phyloP scores from a whole-genome alignment of 2,329 filamentous ascomycete genomes.

The Neofusicoccum sp. region DNA sequence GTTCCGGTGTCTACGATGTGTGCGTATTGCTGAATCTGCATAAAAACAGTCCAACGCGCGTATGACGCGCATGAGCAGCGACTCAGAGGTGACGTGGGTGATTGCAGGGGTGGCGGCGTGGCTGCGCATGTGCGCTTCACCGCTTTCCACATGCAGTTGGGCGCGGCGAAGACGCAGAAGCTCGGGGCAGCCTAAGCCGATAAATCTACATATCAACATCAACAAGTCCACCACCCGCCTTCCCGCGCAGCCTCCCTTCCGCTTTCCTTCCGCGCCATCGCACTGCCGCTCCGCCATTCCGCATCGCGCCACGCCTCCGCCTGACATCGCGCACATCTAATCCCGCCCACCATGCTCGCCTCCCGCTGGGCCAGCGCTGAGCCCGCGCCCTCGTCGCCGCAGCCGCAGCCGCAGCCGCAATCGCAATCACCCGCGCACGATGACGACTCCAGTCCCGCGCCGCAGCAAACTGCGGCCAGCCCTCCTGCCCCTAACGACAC shows the following conservation, averaged over 20 bases:
- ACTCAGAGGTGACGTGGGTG: too few relatives aligned
- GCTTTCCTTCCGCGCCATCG: background rate
- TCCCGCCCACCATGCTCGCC: constrained; percentile 7
- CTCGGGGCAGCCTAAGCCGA: background rate
- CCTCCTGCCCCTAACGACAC: background rate
- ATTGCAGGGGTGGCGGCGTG: background rate
- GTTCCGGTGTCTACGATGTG: too few relatives aligned
- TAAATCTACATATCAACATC: constrained; percentile 10
- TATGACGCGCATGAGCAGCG: too few relatives aligned
- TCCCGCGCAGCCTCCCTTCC: background rate
- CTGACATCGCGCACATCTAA: background rate
- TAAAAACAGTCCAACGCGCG: too few relatives aligned
- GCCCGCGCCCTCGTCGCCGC: background rate
- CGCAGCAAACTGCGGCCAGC: background rate
- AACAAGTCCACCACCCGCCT: background rate
- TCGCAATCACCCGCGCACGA: background rate
- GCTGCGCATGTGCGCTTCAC: background rate
- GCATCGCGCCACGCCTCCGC: background rate
- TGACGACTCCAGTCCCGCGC: background rate
- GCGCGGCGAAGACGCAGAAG: background rate
- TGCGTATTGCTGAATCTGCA: too few relatives aligned
- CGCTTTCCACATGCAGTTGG: background rate
- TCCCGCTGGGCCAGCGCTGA: constrained; percentile 15
- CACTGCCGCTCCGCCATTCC: background rate
- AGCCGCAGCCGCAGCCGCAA: background rate